A percentile compares a stretch with the other conserved stretches of the same genome.
These are phyloP conservation scores for Galeopsis tetrahit DNA, from an alignment of 257 asterid genomes.

Conservation along the genomic window DNA sequence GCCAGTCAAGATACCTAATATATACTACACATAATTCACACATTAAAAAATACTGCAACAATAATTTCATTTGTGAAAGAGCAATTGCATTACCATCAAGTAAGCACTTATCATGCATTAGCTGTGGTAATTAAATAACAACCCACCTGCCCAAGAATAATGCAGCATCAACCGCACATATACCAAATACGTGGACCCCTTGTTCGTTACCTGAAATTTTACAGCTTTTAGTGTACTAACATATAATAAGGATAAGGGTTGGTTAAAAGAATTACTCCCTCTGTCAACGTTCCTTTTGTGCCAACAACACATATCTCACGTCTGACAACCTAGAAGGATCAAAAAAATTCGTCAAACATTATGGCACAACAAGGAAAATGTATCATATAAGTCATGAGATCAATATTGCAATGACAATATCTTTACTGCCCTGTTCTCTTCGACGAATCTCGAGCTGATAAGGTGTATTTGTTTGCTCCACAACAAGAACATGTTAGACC, in stretches of 20 bases:
- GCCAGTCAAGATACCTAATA: background rate
- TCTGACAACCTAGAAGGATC: slow-evolving; percentile 70
- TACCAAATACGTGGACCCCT: slow-evolving; percentile 62
- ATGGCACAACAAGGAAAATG: background rate
- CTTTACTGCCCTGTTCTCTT: slow-evolving; percentile 80
- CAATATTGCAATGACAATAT: slow-evolving; percentile 54
- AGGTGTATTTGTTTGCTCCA: slow-evolving; percentile 98
- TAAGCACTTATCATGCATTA: too few relatives aligned
- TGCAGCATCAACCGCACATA: slow-evolving; percentile 81
- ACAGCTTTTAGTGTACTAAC: slow-evolving; percentile 75
- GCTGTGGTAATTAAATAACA: background rate
- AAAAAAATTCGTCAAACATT: slow-evolving; percentile 31
- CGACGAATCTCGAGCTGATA: slow-evolving; percentile 92
- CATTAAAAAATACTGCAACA: background rate
- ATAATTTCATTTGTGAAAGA: slow-evolving; percentile 8
- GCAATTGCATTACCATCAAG: background rate
- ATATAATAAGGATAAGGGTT: slow-evolving; percentile 68
- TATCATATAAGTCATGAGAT: background rate
- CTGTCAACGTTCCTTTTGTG: too few relatives aligned
- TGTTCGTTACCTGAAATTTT: slow-evolving; percentile 50
- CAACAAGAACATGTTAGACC: slow-evolving; percentile 94
- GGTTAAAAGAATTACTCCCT: too few relatives aligned
- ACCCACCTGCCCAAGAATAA: slow-evolving; percentile 89
- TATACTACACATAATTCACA: slow-evolving; percentile 11
- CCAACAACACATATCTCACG: slow-evolving; percentile 7